A percentile compares a stretch with the other conserved stretches of the same genome.
Conservation (phyloP, 2,329 filamentous ascomycete species). For the Stemphylium beticola region DNA sequence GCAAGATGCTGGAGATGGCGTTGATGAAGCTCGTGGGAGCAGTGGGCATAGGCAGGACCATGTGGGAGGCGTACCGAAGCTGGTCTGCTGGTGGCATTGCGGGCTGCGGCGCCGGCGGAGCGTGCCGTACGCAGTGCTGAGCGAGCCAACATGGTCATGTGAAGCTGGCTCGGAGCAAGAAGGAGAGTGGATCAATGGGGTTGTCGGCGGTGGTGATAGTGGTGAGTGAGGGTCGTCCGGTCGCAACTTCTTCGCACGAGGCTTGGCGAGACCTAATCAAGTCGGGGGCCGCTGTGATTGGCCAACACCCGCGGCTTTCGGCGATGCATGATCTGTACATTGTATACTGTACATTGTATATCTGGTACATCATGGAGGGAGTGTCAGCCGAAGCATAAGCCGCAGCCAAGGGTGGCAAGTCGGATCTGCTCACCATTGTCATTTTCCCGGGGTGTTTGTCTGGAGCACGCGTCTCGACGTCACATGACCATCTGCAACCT, state of each 20-base stretch:
- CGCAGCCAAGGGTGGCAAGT: background rate
- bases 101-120: slow-evolving; percentile 82
- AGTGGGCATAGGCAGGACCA: slow-evolving; percentile 30
- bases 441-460: too few species aligned
- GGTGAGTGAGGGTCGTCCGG: slow-evolving; percentile 28
- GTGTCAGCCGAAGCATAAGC: background rate
- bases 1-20: slow-evolving; percentile 25
- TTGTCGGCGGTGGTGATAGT: slow-evolving; percentile 36
- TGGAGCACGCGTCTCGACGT: too few species aligned
- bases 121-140: slow-evolving; percentile 88
- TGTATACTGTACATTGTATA: background rate
- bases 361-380: background rate
- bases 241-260: slow-evolving; percentile 25
- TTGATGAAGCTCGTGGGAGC: slow-evolving; percentile 37
- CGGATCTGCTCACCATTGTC: too few species aligned
- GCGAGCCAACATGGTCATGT: slow-evolving; percentile 85
- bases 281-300: slow-evolving; percentile 28
- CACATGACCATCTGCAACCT: too few species aligned
- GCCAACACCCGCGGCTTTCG: slow-evolving; percentile 8
- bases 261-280: slow-evolving; percentile 22
- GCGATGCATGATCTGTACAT: slow-evolving; percentile 10
- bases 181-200: slow-evolving; percentile 45
- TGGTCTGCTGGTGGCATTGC: slow-evolving; percentile 58
- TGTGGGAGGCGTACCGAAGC: slow-evolving; percentile 53
- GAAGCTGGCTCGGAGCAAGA: slow-evolving; percentile 48